These are phyloP conservation scores for Bocquillonia castaneifolia DNA, from an alignment of 441 rosid species.

Conservation along the genomic window DNA sequence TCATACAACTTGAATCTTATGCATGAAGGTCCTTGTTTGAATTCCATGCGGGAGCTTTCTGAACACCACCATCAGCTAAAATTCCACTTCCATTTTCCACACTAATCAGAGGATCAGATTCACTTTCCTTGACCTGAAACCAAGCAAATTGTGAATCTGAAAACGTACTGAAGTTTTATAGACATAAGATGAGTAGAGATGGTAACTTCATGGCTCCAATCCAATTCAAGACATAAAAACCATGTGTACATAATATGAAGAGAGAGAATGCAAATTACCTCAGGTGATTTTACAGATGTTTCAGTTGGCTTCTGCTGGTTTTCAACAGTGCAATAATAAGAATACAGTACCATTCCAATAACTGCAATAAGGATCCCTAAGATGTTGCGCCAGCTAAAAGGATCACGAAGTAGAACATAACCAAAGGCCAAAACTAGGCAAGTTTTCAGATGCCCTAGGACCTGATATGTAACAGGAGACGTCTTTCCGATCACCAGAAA, in stretches of 20 bases:
- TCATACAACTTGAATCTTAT: conserved; percentile 25
- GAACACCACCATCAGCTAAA: conserved; percentile 44
- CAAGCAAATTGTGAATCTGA: conserved; percentile 10
- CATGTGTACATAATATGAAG: background rate
- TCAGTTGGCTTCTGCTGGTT: conserved; percentile 81
- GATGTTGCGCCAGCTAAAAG: conserved; percentile 96
- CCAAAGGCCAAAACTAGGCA: conserved; percentile 96
- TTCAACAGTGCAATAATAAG: conserved; percentile 67
- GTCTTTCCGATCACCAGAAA: conserved; percentile 97
- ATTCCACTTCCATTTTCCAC: conserved; percentile 70
- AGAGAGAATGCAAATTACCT: conserved; percentile 41
- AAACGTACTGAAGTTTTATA: background rate
- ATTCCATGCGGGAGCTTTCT: conserved; percentile 66
- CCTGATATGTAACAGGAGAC: conserved; percentile 98
- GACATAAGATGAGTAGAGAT: background rate
- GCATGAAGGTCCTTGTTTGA: conserved; percentile 92
- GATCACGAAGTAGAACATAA: conserved; percentile 76
- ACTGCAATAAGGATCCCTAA: conserved; percentile 83
- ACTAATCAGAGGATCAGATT: conserved; percentile 70
- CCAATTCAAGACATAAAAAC: background rate
- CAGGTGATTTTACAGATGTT: conserved; percentile 54
- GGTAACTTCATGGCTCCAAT: background rate
- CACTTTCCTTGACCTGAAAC: conserved; percentile 69
- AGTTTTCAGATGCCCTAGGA: conserved; percentile 92
- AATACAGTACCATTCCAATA: conserved; percentile 82